Evolutionary conservation across 805 yeast species (phyloP).

Genomic region (Schwanniomyces yamadae): DNA sequence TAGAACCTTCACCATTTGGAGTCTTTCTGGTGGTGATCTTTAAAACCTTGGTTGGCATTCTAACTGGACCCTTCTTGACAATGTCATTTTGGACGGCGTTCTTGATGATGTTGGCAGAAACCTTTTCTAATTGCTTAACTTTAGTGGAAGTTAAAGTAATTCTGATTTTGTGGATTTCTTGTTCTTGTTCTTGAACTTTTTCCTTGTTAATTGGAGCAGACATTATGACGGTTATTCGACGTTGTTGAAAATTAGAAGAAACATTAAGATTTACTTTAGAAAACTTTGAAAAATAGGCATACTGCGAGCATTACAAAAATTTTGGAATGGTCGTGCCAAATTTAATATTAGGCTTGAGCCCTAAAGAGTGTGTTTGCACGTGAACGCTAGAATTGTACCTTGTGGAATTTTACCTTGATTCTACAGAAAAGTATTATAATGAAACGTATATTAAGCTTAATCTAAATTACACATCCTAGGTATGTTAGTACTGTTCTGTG

Average conservation of each 20-base stretch:
- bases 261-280: background rate
- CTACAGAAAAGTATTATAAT: too few relatives aligned
- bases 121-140: conserved; percentile 97
- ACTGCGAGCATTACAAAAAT: background rate
- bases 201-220: conserved; percentile 79
- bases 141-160: conserved; percentile 98
- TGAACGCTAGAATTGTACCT: background rate
- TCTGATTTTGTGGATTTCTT: conserved; percentile 94
- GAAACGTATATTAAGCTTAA: too few relatives aligned
- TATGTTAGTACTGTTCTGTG: too few relatives aligned
- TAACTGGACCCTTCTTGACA: conserved; percentile 97
- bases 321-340: background rate
- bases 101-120: conserved; percentile 83
- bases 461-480: too few relatives aligned
- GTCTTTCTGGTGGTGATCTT: conserved; percentile 99
- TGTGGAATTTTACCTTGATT: conserved; percentile 3
- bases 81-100: conserved; percentile 83
- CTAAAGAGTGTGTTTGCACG: conserved; percentile 4
- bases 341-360: conserved; percentile 11
- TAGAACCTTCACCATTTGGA: conserved; percentile 99
- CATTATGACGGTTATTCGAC: conserved; percentile 49
- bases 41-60: conserved; percentile 99
- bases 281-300: conserved; percentile 3
- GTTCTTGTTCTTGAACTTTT: conserved; percentile 81
- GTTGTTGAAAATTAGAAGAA: conserved; percentile 27